Base-by-base conservation (phyloP, 2,329 filamentous ascomycete genomes). In the Aurifilum marmelostoma region DNA sequence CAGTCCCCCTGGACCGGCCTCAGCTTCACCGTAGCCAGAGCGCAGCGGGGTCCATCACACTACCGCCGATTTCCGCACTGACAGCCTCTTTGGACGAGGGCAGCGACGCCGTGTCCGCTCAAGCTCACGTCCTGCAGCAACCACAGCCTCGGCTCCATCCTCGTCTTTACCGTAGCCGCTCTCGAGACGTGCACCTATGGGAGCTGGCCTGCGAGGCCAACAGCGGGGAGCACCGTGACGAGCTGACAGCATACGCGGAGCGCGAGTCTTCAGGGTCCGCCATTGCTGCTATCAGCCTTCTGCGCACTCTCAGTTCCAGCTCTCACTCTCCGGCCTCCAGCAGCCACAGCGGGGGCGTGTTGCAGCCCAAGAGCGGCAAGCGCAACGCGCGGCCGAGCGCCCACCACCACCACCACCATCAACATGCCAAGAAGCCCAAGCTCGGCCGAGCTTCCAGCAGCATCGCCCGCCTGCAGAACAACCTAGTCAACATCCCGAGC, bases 181-280 rank as follows among this genome's bases (percentile, higher is more conserved):
- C 94, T 68, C 89, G 93, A 67, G 92, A 97, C 78, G 92, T 94
- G 24, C 89, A 94, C 64, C 92, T 91, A 8, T 97, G 95, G 95
- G 93, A 97, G 76, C 93, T 93, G 68, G 94, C 92, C 81, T 95
- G 93, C 75, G 93, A 97, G 76, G 89, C 90, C 9, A 92, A 96
- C 73, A 82, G 87, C 65, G 89, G 91, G 58, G 92, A 80, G 84
- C 78, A 93, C 75, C 92, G 93, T 73, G 91, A 92, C 75, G 92
- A 93, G 73, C 81, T 97, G 68, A 93, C 90, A 39, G 86, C 88
- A 21, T 90, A 92, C 73, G 91, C 91, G 11, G 91, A 93, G 79
- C 89, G 92, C 73, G 93, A 97, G 76, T 88, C 88, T 9, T 92
- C 86, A 73, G 93, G 92, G 29, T 94, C 92, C 56, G 93, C 92